Conservation (phyloP, 148 eudicot genomes). For the Vaccinium myrtillus region DNA sequence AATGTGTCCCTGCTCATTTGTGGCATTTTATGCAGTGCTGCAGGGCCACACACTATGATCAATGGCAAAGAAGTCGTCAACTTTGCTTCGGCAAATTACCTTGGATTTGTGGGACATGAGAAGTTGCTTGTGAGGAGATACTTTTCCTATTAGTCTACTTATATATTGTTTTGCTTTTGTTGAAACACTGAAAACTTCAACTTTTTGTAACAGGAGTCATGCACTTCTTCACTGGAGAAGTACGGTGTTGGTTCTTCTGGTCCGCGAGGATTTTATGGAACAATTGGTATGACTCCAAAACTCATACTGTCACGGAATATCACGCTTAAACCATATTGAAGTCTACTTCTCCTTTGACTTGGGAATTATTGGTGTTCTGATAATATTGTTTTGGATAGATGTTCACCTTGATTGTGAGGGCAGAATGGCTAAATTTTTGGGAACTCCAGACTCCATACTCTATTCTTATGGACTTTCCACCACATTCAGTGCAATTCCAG, state of each 20-base stretch:
- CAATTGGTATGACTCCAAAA: conserved; percentile 61
- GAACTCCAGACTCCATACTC: conserved; percentile 90
- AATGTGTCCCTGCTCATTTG: conserved; percentile 13
- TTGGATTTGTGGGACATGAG: conserved; percentile 74
- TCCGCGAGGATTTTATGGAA: conserved; percentile 98
- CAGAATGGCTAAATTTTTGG: conserved; percentile 84
- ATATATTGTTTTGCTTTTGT: neutral
- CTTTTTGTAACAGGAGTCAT: conserved; percentile 60
- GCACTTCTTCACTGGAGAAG: conserved; percentile 84
- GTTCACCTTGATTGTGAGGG: conserved; percentile 98
- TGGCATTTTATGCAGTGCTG: conserved; percentile 62
- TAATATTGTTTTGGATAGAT: conserved; percentile 39
- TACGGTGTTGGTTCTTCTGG: conserved; percentile 99
- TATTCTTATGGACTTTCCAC: conserved; percentile 97
- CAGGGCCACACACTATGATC: conserved; percentile 74
- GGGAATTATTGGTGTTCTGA: neutral
- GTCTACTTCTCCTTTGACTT: neutral
- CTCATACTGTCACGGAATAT: neutral
- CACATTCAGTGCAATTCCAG: conserved; percentile 94
- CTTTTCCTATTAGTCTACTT: neutral
- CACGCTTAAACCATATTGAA: neutral
- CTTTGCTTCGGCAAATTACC: conserved; percentile 90
- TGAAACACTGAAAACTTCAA: neutral
- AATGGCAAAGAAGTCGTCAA: conserved; percentile 81
- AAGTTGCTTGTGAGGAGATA: conserved; percentile 65